phyloP scores from a whole-genome alignment of 371 early-diverging fungal species.

The Lichtheimia hyalospora region DNA sequence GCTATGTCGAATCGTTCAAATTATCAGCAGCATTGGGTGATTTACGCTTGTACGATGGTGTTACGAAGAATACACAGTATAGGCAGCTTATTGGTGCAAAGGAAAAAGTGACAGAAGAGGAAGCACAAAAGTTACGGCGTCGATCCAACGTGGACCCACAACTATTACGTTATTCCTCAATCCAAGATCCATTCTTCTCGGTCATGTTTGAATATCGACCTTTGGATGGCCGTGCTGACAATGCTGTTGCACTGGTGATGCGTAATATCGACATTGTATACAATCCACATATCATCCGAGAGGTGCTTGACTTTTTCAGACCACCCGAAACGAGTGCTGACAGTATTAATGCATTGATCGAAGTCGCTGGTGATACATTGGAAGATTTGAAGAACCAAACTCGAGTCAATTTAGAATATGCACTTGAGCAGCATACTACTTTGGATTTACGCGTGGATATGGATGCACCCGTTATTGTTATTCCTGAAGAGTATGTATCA shows the following conservation, averaged over 20 bases:
- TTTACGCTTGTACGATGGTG: conserved; percentile 80
- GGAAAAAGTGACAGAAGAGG: conserved; percentile 41
- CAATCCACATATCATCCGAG: conserved; percentile 77
- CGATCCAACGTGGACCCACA: conserved; percentile 24
- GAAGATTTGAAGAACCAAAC: conserved; percentile 91
- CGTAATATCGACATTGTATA: conserved; percentile 90
- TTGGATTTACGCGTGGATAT: conserved; percentile 91
- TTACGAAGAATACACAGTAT: conserved; percentile 73
- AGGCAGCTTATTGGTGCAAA: conserved; percentile 85
- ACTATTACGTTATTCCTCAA: conserved; percentile 12
- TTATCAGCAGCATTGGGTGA: conserved; percentile 76
- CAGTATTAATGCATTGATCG: conserved; percentile 67
- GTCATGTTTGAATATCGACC: conserved; percentile 87
- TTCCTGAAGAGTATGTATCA: conserved; percentile 76
- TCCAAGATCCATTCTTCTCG: conserved; percentile 77
- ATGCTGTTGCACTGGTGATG: conserved; percentile 82
- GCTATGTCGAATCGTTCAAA: conserved; percentile 71
- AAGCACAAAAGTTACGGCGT: conserved; percentile 5
- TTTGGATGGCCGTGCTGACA: conserved; percentile 84
- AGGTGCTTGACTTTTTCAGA: conserved; percentile 81
- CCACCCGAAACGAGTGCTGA: conserved; percentile 82
- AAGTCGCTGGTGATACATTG: conserved; percentile 89
- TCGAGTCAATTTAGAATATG: conserved; percentile 81
- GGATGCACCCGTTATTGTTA: conserved; percentile 95
- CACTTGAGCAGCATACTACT: conserved; percentile 87